These are phyloP conservation scores for Teunomyces panamensis DNA, from an alignment of 805 yeast species.

Conservation along the genomic window DNA sequence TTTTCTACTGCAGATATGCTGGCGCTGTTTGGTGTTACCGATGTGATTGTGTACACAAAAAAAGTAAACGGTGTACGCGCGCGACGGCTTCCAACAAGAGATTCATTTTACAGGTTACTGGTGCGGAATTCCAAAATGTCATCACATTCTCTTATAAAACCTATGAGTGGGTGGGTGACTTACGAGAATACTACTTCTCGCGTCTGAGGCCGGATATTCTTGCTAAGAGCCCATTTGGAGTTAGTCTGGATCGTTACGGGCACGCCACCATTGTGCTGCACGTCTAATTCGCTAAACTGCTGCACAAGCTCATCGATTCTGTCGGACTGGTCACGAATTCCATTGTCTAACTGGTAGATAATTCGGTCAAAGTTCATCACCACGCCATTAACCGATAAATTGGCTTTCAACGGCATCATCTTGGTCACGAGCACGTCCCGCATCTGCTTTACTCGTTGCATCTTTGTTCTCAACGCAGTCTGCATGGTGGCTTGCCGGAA, in stretches of 20 bases:
- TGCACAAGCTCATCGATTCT: constrained; percentile 11
- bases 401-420: constrained; percentile 35
- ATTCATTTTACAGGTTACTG: not conserved
- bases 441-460: constrained; percentile 18
- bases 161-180: not conserved
- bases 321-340: constrained; percentile 12
- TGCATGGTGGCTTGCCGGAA: constrained; percentile 24
- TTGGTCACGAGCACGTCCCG: constrained; percentile 21
- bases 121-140: not conserved
- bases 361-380: constrained; percentile 26
- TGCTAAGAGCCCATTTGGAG: constrained; percentile 2
- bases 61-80: not conserved
- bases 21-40: too few relatives aligned
- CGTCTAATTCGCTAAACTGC: not conserved
- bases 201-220: not conserved
- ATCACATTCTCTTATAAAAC: too few relatives aligned
- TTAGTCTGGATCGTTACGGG: not conserved
- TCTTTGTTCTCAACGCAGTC: constrained; percentile 24
- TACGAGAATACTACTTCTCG: not conserved
- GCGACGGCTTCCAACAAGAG: not conserved
- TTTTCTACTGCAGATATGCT: not conserved
- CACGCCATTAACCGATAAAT: constrained; percentile 13
- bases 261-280: not conserved
- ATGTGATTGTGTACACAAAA: too few relatives aligned
- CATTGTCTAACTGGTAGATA: constrained; percentile 25